Percentiles rank a stretch among this genome's conserved stretches.
Evolutionary conservation across 2,329 filamentous ascomycete genomes (phyloP).

Genomic region (Sporothrix brunneoviolacea): DNA sequence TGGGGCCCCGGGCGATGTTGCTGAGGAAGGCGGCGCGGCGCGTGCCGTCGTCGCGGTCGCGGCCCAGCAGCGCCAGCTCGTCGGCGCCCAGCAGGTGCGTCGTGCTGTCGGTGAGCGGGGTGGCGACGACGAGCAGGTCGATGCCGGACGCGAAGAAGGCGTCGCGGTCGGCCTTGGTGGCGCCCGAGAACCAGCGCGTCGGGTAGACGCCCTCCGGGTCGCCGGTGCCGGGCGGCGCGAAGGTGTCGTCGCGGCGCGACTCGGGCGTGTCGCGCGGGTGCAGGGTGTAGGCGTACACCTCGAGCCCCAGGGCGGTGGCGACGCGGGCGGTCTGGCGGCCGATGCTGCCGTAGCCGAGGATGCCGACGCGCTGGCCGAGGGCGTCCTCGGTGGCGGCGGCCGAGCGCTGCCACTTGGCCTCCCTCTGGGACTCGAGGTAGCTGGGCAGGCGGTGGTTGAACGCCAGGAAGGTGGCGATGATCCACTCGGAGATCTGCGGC

Average conservation of each 20-base stretch:
- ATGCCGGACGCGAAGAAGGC: conserved; percentile 44
- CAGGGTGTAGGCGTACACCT: conserved; percentile 69
- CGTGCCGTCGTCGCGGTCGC: conserved; percentile 15
- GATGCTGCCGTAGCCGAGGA: conserved; percentile 49
- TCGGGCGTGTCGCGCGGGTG: conserved; percentile 60
- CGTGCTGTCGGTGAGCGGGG: conserved; percentile 45
- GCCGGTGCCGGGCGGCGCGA: conserved; percentile 60
- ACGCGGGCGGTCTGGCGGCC: conserved; percentile 50
- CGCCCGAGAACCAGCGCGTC: conserved; percentile 44
- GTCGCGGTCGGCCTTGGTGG: conserved; percentile 36
- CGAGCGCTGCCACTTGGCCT: conserved; percentile 37
- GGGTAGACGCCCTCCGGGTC: conserved; percentile 45
- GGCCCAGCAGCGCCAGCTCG: conserved; percentile 40
- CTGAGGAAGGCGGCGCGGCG: conserved; percentile 52
- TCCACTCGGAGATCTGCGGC: conserved; percentile 52
- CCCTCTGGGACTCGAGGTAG: conserved; percentile 38
- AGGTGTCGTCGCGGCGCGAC: conserved; percentile 57
- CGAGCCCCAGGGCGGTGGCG: conserved; percentile 60
- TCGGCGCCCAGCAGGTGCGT: conserved; percentile 42
- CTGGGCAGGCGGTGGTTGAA: conserved; percentile 43
- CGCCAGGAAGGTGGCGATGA: conserved; percentile 44
- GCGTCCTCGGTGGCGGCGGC: conserved; percentile 33
- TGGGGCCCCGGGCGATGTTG: conserved; percentile 61
- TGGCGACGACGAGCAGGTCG: conserved; percentile 46
- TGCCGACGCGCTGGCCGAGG: conserved; percentile 42